Percentiles rank a stretch among this genome's conserved stretches.
These are phyloP conservation scores for Solanum pimpinellifolium DNA, from an alignment of 257 asterid species.

Conservation along the genomic window DNA sequence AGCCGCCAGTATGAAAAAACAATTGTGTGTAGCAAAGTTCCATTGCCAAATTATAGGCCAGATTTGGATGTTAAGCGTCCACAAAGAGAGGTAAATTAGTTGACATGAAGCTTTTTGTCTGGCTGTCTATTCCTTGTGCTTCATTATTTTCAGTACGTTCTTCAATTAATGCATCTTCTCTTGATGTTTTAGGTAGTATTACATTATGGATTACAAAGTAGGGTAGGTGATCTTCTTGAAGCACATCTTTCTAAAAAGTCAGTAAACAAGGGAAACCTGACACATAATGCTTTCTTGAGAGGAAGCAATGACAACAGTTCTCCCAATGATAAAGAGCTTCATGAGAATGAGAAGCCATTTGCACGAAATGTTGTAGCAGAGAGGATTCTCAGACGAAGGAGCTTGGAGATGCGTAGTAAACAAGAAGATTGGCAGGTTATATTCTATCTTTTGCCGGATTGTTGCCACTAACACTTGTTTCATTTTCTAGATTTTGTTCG, in stretches of 20 bases:
- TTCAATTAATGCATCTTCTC: not conserved
- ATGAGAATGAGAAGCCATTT: slow-evolving; percentile 40
- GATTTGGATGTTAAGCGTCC: slow-evolving; percentile 92
- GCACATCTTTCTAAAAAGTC: slow-evolving; percentile 55
- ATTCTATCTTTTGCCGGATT: not conserved
- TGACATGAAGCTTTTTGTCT: not conserved
- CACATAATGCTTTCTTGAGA: slow-evolving; percentile 16
- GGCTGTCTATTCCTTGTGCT: not conserved
- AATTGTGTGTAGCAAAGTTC: slow-evolving; percentile 69
- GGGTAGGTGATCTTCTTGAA: slow-evolving; percentile 51
- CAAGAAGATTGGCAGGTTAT: slow-evolving; percentile 72
- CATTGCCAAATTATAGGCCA: slow-evolving; percentile 86
- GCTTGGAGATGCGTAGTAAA: slow-evolving; percentile 57
- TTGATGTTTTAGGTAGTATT: slow-evolving; percentile 41
- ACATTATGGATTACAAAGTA: slow-evolving; percentile 42
- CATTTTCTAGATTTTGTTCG: not conserved
- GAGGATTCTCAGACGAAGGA: slow-evolving; percentile 47
- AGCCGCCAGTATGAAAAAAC: slow-evolving; percentile 67
- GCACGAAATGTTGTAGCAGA: slow-evolving; percentile 53
- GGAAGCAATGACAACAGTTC: slow-evolving; percentile 17
- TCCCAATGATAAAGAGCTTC: slow-evolving; percentile 22
- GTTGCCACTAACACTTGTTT: not conserved
- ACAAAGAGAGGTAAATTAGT: slow-evolving; percentile 67
- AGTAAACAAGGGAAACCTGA: slow-evolving; percentile 27
- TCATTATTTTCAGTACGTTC: not conserved